These are phyloP conservation scores for Pontederia paniculata DNA, from an alignment of 176 grass and related monocot species.

Conservation along the genomic window DNA sequence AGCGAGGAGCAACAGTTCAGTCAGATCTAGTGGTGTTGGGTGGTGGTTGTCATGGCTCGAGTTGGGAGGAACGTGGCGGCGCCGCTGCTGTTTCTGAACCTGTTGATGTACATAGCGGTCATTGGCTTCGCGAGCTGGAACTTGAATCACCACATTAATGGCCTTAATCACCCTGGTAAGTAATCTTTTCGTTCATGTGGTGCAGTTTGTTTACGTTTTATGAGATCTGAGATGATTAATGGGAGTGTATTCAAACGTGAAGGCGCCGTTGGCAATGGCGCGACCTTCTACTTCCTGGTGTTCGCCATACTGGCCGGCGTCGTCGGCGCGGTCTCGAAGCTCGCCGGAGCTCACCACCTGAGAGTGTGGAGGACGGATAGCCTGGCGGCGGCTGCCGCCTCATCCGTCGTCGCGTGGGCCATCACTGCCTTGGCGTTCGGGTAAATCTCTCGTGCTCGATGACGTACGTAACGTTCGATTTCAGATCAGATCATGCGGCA, in stretches of 20 bases:
- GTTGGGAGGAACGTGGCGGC: constrained; percentile 43
- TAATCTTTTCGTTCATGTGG: not conserved
- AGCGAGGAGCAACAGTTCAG: too few species aligned
- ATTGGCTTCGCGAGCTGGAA: constrained; percentile 66
- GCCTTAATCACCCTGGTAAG: constrained; percentile 14
- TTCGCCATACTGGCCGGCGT: constrained; percentile 65
- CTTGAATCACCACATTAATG: constrained; percentile 82
- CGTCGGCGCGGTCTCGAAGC: constrained; percentile 42
- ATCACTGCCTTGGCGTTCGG: constrained; percentile 68
- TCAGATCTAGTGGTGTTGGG: not conserved
- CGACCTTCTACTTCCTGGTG: constrained; percentile 70
- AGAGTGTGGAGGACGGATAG: constrained; percentile 45
- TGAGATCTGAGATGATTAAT: too few species aligned
- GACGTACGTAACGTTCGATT: too few species aligned
- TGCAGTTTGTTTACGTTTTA: not conserved
- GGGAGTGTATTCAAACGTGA: too few species aligned
- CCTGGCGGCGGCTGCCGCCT: constrained; percentile 38
- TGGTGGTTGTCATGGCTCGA: not conserved
- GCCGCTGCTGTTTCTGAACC: constrained; percentile 67
- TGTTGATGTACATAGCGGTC: constrained; percentile 64
- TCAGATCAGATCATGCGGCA: too few species aligned
- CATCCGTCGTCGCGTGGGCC: constrained; percentile 46
- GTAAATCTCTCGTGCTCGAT: constrained; percentile 10
- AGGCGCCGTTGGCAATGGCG: constrained; percentile 62
- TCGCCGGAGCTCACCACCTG: constrained; percentile 50